Conservation (phyloP, 169 alveolate genomes). For the Eimeria falciformis region DNA sequence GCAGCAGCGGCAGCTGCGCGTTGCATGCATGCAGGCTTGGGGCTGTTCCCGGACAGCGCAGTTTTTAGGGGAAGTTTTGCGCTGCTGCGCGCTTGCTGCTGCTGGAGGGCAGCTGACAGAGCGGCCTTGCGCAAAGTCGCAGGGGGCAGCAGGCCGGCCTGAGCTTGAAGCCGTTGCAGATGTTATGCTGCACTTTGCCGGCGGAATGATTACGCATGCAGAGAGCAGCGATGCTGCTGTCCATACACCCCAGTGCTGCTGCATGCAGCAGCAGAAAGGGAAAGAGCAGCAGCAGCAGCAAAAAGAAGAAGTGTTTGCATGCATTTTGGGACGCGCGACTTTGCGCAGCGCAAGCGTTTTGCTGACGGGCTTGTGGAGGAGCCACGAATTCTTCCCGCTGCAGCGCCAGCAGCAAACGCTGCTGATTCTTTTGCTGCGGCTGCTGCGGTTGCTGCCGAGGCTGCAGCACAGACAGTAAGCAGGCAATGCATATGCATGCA, state of each 20-base stretch:
- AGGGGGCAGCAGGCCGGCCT: slow-evolving; percentile 6
- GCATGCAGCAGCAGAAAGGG: slow-evolving; percentile 30
- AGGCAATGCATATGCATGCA: neutral
- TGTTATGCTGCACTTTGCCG: slow-evolving; percentile 5
- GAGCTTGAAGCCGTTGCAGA: slow-evolving; percentile 4
- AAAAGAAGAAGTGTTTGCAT: neutral
- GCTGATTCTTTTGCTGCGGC: slow-evolving; percentile 31
- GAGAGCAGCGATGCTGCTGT: neutral
- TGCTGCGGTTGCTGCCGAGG: slow-evolving; percentile 31
- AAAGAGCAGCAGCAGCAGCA: neutral
- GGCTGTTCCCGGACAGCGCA: slow-evolving; percentile 38
- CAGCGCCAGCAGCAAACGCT: slow-evolving; percentile 60
- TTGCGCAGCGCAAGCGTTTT: slow-evolving; percentile 17
- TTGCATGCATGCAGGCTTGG: slow-evolving; percentile 22
- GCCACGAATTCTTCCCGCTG: slow-evolving; percentile 26
- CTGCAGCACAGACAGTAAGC: slow-evolving; percentile 30
- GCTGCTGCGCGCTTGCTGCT: slow-evolving; percentile 10
- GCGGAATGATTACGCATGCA: neutral
- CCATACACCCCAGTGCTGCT: neutral
- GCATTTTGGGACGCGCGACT: neutral
- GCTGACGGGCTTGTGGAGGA: neutral
- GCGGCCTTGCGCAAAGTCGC: neutral
- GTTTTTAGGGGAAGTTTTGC: neutral
- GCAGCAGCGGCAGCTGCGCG: slow-evolving; percentile 20
- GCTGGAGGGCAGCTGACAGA: neutral